A percentile compares a stretch with the other conserved stretches of the same genome.
Conservation (phyloP, 2,329 filamentous ascomycete genomes). For the Botrytis medusae region DNA sequence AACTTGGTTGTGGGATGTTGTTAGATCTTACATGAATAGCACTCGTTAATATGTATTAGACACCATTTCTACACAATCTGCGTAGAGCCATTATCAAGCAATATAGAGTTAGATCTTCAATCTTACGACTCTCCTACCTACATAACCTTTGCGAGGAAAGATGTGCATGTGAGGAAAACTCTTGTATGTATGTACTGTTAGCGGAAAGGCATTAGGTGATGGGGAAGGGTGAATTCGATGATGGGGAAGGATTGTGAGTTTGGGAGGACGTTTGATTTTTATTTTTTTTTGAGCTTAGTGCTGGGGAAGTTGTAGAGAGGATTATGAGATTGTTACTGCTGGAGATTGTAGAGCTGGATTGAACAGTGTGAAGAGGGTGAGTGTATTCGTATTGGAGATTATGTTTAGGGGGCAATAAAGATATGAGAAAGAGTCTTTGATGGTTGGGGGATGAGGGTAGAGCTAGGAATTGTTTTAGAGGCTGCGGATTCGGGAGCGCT, state of each 20-base stretch:
- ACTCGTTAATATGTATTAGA: not conserved
- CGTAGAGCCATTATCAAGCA: not conserved
- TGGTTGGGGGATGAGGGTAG: not conserved
- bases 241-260: not conserved
- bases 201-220: not conserved
- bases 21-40: fast-evolving
- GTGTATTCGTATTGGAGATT: not conserved
- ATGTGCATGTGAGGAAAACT: not conserved
- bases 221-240: fast-evolving
- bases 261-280: not conserved
- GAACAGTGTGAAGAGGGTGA: not conserved
- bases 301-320: not conserved
- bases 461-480: not conserved
- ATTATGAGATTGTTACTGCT: not conserved
- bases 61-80: not conserved
- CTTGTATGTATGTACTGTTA: not conserved
- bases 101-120: not conserved
- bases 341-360: not conserved
- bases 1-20: too few species aligned
- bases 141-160: fast-evolving
- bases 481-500: not conserved
- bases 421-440: too few species aligned
- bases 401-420: too few species aligned
- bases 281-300: not conserved
- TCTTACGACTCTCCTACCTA: not conserved